phyloP scores from a whole-genome alignment of 2,329 filamentous ascomycete species.

The Botrytis paeoniae region DNA sequence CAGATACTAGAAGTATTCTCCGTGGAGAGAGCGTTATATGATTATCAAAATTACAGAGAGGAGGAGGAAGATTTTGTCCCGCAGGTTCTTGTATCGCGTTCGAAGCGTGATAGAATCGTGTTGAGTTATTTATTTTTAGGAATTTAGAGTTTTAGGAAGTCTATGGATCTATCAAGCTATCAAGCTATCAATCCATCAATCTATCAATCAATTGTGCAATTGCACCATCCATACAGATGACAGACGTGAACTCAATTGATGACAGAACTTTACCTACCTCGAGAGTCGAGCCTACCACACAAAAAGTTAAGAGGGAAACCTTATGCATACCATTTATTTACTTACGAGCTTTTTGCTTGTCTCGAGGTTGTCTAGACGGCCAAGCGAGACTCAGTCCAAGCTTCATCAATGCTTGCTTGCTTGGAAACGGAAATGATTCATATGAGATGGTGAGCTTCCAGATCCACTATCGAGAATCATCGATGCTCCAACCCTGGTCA shows the following conservation, averaged over 20 bases:
- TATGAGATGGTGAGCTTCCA: slow-evolving; percentile 8
- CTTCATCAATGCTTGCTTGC: slow-evolving; percentile 3
- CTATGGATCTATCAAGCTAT: background rate
- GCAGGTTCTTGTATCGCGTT: background rate
- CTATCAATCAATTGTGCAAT: background rate
- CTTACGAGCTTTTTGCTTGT: background rate
- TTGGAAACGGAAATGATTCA: background rate
- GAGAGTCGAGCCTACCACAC: background rate
- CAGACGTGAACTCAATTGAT: background rate
- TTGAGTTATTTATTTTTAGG: background rate
- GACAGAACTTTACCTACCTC: background rate
- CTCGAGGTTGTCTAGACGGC: slow-evolving; percentile 10
- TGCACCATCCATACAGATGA: background rate
- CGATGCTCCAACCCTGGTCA: slow-evolving; percentile 4
- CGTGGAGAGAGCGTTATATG: slow-evolving; percentile 1
- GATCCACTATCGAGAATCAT: slow-evolving; percentile 12
- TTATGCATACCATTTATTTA: background rate
- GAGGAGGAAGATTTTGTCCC: background rate
- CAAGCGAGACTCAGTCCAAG: slow-evolving; percentile 10
- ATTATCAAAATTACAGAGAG: slow-evolving; percentile 4
- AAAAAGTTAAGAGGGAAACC: background rate
- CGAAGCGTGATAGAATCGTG: background rate
- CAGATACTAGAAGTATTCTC: background rate
- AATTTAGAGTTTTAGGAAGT: background rate
- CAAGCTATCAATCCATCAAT: background rate